Evolutionary conservation across 148 eudicot species (phyloP).

Genomic region (Nepenthes gracilis): DNA sequence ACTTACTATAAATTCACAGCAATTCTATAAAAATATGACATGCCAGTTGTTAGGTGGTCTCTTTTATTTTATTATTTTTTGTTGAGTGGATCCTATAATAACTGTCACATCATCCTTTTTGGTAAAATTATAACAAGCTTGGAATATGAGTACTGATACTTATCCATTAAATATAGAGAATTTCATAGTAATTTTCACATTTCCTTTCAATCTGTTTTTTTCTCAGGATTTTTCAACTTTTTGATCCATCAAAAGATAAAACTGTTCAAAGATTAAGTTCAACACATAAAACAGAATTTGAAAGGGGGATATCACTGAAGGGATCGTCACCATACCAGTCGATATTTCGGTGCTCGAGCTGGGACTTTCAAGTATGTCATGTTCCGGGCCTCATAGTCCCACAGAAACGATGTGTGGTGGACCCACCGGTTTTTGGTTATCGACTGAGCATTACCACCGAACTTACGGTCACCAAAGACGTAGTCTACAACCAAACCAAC

Average conservation of each 20-base stretch:
- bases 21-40: no score
- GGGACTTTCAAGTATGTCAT: slow-evolving; percentile 79
- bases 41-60: no score
- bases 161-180: no score
- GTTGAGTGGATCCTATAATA: no score
- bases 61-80: no score
- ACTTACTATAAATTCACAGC: no score
- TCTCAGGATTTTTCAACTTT: background rate
- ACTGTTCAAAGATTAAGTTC: no score
- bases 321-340: slow-evolving; percentile 31
- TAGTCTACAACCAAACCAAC: slow-evolving; percentile 37
- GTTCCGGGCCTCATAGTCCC: slow-evolving; percentile 69
- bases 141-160: no score
- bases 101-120: no score
- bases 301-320: background rate
- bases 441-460: slow-evolving; percentile 96
- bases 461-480: slow-evolving; percentile 75
- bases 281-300: background rate
- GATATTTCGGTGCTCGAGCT: slow-evolving; percentile 60
- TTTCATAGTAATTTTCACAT: no score
- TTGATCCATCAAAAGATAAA: background rate
- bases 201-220: background rate
- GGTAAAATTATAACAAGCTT: no score
- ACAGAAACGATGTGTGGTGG: slow-evolving; percentile 87
- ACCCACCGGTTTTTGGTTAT: slow-evolving; percentile 82